Base-by-base conservation (phyloP, 257 asterid species). In the Lantana camara region DNA sequence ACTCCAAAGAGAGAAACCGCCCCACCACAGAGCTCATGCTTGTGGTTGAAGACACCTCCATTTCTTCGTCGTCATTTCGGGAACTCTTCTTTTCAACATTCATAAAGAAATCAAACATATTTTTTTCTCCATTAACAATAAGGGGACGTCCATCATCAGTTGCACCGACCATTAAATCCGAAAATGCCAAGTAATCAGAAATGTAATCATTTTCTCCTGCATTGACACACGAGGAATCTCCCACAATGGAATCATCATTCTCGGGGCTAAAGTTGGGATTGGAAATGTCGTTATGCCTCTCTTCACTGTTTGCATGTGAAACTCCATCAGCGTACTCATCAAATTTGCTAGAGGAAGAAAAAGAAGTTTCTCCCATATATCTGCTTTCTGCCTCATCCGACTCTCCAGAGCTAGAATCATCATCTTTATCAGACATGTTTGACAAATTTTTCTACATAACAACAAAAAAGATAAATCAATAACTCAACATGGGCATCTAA, bases 381-480 rank as follows among this genome's bases (percentile, higher is more conserved):
- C 89, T 77, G 73, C 96, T 91, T 71, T 91, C 96, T 32, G 88
- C 97, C 80, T 90, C 98, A 34, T 91, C 94, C 2, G 95, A 91
- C 74, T 68, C 89, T 7, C 84, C 93, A 7, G 96, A 91, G 73
- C 73, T 69, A 68, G 75, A 82, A 73, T 82, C 90, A 47, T 75
- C 77, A 15, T 79, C 80, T 73, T 61, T 69, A 55, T 64, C 66
- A 27, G 61, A 55, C 9, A 64, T 64, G 53, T 79, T 59, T 46
- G 54, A 56, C 44, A 62, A 40, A 7, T 71, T 80, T 61, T 60
- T 81, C 96, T 85, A 61, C 50, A 67, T 76, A 58, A 57, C 16
- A 67, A 60, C 19, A 64, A 56, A 35, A 34, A 16, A 67, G n/a
- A 50, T 14, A 54, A 27, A 66, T 66, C 61, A 69, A 66, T 49